Conservation (phyloP, 352 stramenopile species). For the Phytophthora aleatoria region DNA sequence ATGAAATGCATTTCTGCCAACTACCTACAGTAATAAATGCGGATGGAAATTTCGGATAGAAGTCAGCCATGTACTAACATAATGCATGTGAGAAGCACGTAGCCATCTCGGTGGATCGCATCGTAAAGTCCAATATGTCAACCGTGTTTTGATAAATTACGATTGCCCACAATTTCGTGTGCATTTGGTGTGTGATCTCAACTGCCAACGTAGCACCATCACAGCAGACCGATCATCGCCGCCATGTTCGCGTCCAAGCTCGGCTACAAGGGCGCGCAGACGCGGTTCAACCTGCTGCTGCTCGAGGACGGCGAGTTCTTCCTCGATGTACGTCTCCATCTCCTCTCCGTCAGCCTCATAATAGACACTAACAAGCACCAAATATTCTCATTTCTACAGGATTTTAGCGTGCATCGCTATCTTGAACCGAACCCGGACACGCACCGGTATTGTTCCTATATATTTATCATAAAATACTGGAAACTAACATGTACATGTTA, state of each 20-base stretch:
- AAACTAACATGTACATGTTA: constrained; percentile 2
- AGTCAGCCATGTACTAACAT: too few relatives aligned
- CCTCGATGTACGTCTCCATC: constrained; percentile 72
- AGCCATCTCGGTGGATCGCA: constrained; percentile 5
- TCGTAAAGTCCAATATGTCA: background rate
- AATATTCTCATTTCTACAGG: constrained; percentile 43
- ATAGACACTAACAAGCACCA: background rate
- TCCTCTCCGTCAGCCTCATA: background rate
- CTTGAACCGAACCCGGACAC: constrained; percentile 57
- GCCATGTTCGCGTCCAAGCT: constrained; percentile 49
- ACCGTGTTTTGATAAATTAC: constrained; percentile 5
- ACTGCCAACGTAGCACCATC: constrained; percentile 9
- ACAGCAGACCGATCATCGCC: constrained; percentile 3
- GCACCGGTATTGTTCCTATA: constrained; percentile 45
- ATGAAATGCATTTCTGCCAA: too few relatives aligned
- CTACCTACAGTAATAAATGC: too few relatives aligned
- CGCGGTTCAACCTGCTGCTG: constrained; percentile 93
- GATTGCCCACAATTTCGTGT: constrained; percentile 9
- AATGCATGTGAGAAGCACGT: too few relatives aligned
- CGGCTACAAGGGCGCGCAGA: constrained; percentile 55
- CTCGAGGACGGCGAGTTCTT: constrained; percentile 96
- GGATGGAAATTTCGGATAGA: too few relatives aligned
- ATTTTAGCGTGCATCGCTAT: constrained; percentile 86
- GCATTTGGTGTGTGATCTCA: constrained; percentile 16
- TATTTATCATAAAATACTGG: constrained; percentile 3